A percentile compares a stretch with the other conserved stretches of the same genome.
Evolutionary conservation across 2,329 filamentous ascomycete genomes (phyloP).

Genomic region (Penicillium sp.): DNA sequence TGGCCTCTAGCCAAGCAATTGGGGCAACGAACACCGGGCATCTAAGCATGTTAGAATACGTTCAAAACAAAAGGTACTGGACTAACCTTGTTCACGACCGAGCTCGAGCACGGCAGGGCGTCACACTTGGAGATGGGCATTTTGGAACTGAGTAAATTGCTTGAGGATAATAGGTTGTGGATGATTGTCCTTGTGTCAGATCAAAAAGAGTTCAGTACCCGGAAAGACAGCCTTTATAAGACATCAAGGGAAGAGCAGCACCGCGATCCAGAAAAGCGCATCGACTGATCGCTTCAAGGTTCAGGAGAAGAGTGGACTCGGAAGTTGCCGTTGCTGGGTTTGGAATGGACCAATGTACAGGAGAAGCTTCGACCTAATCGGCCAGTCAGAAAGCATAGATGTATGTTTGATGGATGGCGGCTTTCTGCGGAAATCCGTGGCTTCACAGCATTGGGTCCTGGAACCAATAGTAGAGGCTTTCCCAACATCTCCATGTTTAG

Average conservation of each 20-base stretch:
- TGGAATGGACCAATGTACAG: background rate
- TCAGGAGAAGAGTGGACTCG: constrained; percentile 4
- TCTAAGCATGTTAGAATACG: constrained; percentile 24
- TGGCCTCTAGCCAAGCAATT: constrained; percentile 33
- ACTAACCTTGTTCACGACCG: constrained; percentile 14
- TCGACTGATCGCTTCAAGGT: constrained; percentile 1
- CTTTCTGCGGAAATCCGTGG: constrained; percentile 2
- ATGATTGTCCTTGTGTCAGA: background rate
- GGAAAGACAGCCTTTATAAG: background rate
- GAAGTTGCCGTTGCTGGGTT: constrained; percentile 13
- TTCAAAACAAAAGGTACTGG: background rate
- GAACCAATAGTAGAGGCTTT: constrained; percentile 10
- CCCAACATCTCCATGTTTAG: constrained; percentile 4
- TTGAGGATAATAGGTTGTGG: background rate
- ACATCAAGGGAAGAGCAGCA: background rate
- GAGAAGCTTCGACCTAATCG: constrained; percentile 9
- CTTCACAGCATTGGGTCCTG: constrained; percentile 2
- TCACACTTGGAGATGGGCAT: constrained; percentile 13
- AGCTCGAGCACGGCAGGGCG: constrained; percentile 9
- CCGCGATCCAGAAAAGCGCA: constrained; percentile 2
- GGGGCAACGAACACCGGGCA: constrained; percentile 44
- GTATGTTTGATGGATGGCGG: background rate
- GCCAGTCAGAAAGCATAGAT: constrained; percentile 2
- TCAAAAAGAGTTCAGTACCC: background rate
- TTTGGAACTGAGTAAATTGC: background rate